Evolutionary conservation across 2,329 filamentous ascomycete species (phyloP), one percentile per base, ranked within the genome.

Genomic region (Raffaelea ambrosiae): DNA sequence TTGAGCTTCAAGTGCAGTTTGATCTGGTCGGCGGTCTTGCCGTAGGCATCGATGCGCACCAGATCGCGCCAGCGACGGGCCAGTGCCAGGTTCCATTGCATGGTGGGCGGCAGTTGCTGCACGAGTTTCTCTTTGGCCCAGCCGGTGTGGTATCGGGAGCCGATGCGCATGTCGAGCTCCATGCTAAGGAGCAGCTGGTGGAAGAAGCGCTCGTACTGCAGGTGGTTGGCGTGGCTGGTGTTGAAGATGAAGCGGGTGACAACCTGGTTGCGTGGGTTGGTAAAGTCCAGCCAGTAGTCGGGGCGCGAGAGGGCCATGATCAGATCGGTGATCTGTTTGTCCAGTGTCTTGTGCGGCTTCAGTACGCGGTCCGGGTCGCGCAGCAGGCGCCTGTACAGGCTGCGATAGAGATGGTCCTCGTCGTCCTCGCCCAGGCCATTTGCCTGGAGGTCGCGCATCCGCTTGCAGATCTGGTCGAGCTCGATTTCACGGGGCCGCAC

Each of bases 111-210:
- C 22, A 88, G 74, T 57, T 83, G 77, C 22, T 67, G 64, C 26
- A 85, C 66, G 41, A 88, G 68, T 57, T 79, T 80, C 55, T 81
- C 75, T 63, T 82, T 85, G 35, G 79, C 74, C 65, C 72, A 74
- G 22, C 79, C 77, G n/a, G 69, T 67, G 60, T 86, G 81, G 44
- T 74, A 67, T 22, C 67, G 68, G 2, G 77, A 81, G 56, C 83
- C 77, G 55, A 88, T 85, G 36, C 85, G 77, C 49, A 85, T 63
- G 57, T 86, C 80, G 5, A 89, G 70, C 62, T 89, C 85, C 43
- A 86, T 71, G 53, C 82, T 84, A 39, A 89, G 73, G 3, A 89
- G 70, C n/a, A 89, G 66, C 63, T 89, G 85, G 60, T 87, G 83
- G 61, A 86, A 88, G 66, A 89, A 88, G 22, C 73, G 74, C 50